These are phyloP conservation scores for Skeletonema potamos DNA, from an alignment of 108 stramenopile species.

Conservation along the genomic window DNA sequence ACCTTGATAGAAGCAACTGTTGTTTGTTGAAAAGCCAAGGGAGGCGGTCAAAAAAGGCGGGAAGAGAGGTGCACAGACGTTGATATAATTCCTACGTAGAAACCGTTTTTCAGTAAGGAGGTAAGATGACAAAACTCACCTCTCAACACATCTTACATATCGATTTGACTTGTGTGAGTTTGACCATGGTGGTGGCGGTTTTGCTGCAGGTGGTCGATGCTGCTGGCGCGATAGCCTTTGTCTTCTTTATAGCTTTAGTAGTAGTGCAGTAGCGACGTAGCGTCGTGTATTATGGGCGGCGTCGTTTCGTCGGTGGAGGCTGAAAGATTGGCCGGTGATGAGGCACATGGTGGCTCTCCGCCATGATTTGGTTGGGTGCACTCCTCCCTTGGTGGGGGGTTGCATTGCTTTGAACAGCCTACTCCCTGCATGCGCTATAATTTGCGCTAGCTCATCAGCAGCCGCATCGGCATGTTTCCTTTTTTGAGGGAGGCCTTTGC, in stretches of 20 bases:
- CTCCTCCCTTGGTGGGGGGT: too few relatives aligned
- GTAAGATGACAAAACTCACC: not conserved
- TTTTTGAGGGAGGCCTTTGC: not conserved
- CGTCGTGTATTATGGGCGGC: not conserved
- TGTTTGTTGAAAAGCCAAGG: not conserved
- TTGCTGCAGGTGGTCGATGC: not conserved
- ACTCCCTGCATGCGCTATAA: too few relatives aligned
- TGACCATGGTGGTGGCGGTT: not conserved
- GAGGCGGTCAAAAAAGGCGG: not conserved
- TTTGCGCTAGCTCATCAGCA: not conserved
- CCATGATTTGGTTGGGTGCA: too few relatives aligned
- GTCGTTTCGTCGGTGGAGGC: not conserved
- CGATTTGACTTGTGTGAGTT: conserved; percentile 1
- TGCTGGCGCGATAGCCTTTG: not conserved
- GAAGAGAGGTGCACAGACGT: conserved; percentile 2
- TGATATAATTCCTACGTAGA: not conserved
- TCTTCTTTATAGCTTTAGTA: not conserved
- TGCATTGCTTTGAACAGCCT: too few relatives aligned
- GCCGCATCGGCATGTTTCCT: not conserved
- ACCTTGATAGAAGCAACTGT: not conserved
- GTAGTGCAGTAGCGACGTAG: not conserved
- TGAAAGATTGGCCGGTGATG: too few relatives aligned
- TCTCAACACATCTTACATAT: not conserved
- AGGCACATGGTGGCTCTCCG: too few relatives aligned
- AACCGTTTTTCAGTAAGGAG: not conserved